These are phyloP conservation scores for Cercospora sp. DNA, from an alignment of 2,329 filamentous ascomycete species.

Conservation along the genomic window DNA sequence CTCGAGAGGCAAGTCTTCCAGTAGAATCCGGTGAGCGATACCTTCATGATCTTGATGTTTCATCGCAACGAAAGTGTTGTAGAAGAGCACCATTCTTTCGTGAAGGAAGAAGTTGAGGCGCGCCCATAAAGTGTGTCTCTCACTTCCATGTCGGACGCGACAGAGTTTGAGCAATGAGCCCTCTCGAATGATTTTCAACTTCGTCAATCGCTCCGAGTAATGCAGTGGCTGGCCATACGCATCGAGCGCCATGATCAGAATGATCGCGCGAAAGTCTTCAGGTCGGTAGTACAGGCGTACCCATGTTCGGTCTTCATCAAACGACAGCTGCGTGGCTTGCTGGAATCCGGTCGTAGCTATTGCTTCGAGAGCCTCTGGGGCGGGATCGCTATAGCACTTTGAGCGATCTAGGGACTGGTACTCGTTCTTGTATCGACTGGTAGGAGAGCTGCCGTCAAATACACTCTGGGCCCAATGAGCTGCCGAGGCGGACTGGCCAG, in stretches of 20 bases:
- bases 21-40: slow-evolving; percentile 40
- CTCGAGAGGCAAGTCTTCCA: slow-evolving; percentile 54
- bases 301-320: slow-evolving; percentile 49
- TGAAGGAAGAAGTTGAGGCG: slow-evolving; percentile 56
- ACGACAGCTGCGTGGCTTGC: slow-evolving; percentile 47
- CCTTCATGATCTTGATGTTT: slow-evolving; percentile 55
- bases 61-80: slow-evolving; percentile 58
- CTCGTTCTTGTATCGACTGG: slow-evolving; percentile 40
- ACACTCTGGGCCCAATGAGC: slow-evolving; percentile 49
- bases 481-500: slow-evolving; percentile 16
- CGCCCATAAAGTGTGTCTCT: slow-evolving; percentile 50
- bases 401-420: slow-evolving; percentile 27
- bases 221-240: slow-evolving; percentile 43
- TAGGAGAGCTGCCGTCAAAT: slow-evolving; percentile 46
- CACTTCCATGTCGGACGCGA: slow-evolving; percentile 30
- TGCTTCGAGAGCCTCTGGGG: slow-evolving; percentile 27
- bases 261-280: slow-evolving; percentile 54
- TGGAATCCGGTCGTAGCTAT: slow-evolving; percentile 43
- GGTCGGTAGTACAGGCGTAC: slow-evolving; percentile 49
- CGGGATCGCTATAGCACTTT: slow-evolving; percentile 27
- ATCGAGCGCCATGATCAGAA: slow-evolving; percentile 54
- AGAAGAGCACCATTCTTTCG: slow-evolving; percentile 61
- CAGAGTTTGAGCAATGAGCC: slow-evolving; percentile 44
- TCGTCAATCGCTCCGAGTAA: slow-evolving; percentile 55
- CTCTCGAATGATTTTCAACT: slow-evolving; percentile 46